Conservation (phyloP, 2,329 filamentous ascomycete species). For the Epichloe brachyelytri region DNA sequence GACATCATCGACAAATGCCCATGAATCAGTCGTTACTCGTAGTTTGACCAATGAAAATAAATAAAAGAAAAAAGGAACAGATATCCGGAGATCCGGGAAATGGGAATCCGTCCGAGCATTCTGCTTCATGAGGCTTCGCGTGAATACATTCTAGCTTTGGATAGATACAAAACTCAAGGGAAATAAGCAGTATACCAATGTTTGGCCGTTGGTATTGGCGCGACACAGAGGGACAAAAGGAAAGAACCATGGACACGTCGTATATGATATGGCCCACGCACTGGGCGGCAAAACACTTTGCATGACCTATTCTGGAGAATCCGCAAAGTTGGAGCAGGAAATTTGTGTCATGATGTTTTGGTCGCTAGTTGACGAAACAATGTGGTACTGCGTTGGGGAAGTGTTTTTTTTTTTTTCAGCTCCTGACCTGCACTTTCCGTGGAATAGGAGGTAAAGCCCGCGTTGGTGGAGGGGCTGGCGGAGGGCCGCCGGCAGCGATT, state of each 20-base stretch:
- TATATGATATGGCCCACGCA: background rate
- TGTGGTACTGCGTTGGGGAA: too few relatives aligned
- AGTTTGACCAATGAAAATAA: background rate
- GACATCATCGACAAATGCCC: background rate
- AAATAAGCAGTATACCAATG: background rate
- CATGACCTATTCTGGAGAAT: too few relatives aligned
- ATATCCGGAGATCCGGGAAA: background rate
- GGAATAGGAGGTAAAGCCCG: slow-evolving; percentile 43
- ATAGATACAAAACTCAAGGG: background rate
- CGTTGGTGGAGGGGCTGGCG: slow-evolving; percentile 40
- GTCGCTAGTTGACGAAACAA: too few relatives aligned
- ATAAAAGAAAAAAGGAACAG: background rate
- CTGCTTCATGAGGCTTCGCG: background rate
- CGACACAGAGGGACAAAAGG: background rate
- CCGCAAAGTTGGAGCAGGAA: too few relatives aligned
- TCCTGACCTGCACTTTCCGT: slow-evolving; percentile 11
- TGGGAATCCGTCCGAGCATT: background rate
- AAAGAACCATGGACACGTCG: background rate
- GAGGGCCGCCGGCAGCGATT: slow-evolving; percentile 33
- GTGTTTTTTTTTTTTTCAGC: background rate
- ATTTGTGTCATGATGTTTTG: too few relatives aligned
- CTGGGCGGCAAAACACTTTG: background rate
- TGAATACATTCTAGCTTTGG: background rate
- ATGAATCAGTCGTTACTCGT: background rate
- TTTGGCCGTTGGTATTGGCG: too few relatives aligned